A percentile compares a stretch with the other conserved stretches of the same genome.
Evolutionary conservation across 768 basidiomycete genomes (phyloP).

Genomic region (Psilocybe sp.): DNA sequence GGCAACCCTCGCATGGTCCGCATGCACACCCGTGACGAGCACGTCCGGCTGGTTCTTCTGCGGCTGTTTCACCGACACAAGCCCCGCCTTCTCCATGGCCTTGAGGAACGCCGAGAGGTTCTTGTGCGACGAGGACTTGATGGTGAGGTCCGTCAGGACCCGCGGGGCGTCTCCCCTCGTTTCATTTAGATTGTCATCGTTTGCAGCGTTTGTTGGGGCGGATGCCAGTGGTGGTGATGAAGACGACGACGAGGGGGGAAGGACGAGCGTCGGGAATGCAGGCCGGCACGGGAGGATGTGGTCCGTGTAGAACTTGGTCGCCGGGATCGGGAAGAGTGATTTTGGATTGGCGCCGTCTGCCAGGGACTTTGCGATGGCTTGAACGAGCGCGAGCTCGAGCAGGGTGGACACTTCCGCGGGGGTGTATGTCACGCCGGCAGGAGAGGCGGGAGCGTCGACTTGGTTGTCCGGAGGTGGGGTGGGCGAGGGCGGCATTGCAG

Average conservation of each 20-base stretch:
- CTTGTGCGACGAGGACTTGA: constrained; percentile 80
- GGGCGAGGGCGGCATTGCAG: constrained; percentile 10
- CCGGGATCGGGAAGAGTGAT: constrained; percentile 68
- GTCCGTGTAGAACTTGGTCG: constrained; percentile 72
- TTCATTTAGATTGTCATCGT: too few species aligned
- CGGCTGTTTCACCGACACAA: constrained; percentile 70
- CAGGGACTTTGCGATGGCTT: constrained; percentile 56
- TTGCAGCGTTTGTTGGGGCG: too few species aligned
- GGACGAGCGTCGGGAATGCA: constrained; percentile 47
- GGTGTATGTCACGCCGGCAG: constrained; percentile 27
- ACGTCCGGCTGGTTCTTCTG: constrained; percentile 54
- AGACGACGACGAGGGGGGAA: constrained; percentile 27
- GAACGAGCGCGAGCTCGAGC: constrained; percentile 61
- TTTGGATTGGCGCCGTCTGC: constrained; percentile 34
- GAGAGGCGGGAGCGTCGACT: not conserved
- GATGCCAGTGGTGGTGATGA: not conserved
- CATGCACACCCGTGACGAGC: constrained; percentile 51
- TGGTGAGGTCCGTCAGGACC: constrained; percentile 50
- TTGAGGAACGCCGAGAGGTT: constrained; percentile 82
- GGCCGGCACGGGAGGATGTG: constrained; percentile 82
- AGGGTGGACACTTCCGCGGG: constrained; percentile 52
- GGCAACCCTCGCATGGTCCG: constrained; percentile 53
- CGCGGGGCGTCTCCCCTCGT: constrained; percentile 24
- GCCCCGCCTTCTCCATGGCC: constrained; percentile 64
- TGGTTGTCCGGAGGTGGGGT: constrained; percentile 6